A percentile compares a stretch with the other conserved stretches of the same genome.
Conservation (phyloP, 1,139 yeast genomes). For the Pichia sp. region DNA sequence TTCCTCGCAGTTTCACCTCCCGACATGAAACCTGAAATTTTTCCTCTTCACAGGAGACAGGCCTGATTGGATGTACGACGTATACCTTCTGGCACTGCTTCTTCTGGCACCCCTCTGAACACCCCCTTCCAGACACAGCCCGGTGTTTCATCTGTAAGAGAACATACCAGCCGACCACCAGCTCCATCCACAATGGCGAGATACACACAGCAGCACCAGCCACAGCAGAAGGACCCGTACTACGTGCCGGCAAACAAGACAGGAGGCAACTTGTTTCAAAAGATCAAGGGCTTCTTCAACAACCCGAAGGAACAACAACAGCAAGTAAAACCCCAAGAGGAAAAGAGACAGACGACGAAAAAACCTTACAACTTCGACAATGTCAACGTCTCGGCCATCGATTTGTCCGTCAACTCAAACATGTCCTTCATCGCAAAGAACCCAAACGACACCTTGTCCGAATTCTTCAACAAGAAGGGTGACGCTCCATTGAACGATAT, state of each 20-base stretch:
- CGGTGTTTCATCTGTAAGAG: no score
- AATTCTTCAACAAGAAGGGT: constrained; percentile 77
- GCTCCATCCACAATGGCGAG: no score
- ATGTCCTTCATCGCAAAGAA: constrained; percentile 20
- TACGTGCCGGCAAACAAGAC: constrained; percentile 8
- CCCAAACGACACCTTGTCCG: constrained; percentile 63
- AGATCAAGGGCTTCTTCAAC: constrained; percentile 21
- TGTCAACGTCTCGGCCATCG: constrained; percentile 17
- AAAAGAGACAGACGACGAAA: background rate
- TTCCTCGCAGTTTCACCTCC: no score
- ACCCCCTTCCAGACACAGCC: no score
- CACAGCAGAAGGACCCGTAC: constrained; percentile 5
- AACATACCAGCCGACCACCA: no score
- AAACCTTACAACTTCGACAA: constrained; percentile 7
- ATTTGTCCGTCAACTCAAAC: constrained; percentile 20
- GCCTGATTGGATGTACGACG: no score
- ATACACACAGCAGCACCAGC: background rate
- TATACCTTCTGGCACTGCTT: no score
- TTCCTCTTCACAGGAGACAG: no score
- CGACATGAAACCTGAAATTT: no score
- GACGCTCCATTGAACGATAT: constrained; percentile 67
- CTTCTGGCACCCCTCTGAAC: no score
- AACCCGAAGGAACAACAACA: background rate
- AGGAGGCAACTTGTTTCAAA: constrained; percentile 19
- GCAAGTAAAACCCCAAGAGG: background rate